A percentile compares a stretch with the other conserved stretches of the same genome.
Conservation (phyloP, 2,329 filamentous ascomycete genomes). For the Didymella pomorum region DNA sequence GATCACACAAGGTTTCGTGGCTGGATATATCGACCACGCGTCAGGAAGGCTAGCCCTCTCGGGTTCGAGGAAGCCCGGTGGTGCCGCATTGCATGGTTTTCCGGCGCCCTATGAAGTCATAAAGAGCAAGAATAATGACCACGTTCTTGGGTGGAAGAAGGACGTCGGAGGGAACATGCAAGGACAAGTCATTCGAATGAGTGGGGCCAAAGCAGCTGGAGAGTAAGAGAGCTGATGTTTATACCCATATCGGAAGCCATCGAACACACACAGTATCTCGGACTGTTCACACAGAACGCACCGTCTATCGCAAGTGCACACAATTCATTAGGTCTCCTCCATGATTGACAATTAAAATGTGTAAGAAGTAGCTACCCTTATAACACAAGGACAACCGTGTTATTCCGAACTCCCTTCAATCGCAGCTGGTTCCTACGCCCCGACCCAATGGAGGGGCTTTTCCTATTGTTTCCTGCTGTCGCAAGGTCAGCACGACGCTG, state of each 20-base stretch:
- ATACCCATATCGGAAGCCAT: conserved; percentile 15
- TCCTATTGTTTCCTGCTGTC: not conserved
- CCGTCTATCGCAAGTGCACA: no score
- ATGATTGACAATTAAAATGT: not conserved
- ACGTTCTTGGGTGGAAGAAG: conserved; percentile 79
- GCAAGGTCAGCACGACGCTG: not conserved
- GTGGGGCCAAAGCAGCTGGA: conserved; percentile 60
- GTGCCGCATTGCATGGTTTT: conserved; percentile 74
- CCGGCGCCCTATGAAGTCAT: conserved; percentile 77
- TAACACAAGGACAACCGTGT: not conserved
- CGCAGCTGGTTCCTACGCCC: not conserved
- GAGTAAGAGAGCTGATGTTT: conserved; percentile 22
- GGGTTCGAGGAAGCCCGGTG: conserved; percentile 67
- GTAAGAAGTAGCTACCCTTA: not conserved
- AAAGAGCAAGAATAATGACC: conserved; percentile 65
- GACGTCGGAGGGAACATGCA: conserved; percentile 35
- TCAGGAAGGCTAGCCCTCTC: conserved; percentile 82
- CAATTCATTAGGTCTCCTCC: not conserved
- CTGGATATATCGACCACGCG: conserved; percentile 83
- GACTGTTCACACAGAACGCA: not conserved
- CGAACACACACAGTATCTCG: not conserved
- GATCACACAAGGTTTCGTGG: conserved; percentile 80
- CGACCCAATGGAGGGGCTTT: not conserved
- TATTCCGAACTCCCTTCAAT: not conserved
- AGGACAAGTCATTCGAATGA: conserved; percentile 66